phyloP scores from a whole-genome alignment of 805 yeast genomes.

The Komagataella kurtzmanii region DNA sequence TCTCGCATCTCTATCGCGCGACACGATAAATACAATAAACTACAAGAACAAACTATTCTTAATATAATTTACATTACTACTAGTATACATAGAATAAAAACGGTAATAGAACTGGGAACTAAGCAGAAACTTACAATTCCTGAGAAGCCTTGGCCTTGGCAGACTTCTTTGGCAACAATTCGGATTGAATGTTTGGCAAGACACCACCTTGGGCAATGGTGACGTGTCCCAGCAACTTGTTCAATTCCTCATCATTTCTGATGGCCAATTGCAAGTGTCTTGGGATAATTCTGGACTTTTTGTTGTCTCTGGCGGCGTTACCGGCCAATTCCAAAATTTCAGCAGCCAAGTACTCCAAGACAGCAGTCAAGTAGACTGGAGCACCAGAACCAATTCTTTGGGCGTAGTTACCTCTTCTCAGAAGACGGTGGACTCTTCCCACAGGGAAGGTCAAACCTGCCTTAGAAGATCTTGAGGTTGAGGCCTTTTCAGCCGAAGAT shows the following conservation, averaged over 20 bases:
- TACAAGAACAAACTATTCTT: neutral
- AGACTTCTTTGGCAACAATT: constrained; percentile 59
- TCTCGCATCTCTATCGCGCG: neutral
- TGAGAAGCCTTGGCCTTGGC: constrained; percentile 43
- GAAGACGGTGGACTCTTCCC: constrained; percentile 95
- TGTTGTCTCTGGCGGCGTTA: constrained; percentile 97
- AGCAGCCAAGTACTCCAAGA: constrained; percentile 92
- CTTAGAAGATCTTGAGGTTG: constrained; percentile 96
- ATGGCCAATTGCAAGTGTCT: constrained; percentile 95
- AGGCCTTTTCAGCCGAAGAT: constrained; percentile 86
- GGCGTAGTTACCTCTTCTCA: constrained; percentile 96
- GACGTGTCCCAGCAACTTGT: constrained; percentile 83
- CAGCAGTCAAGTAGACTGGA: constrained; percentile 95
- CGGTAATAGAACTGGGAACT: neutral
- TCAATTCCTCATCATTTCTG: constrained; percentile 97
- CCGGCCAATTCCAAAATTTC: constrained; percentile 98
- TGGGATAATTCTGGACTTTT: constrained; percentile 97
- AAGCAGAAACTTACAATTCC: constrained; percentile 29
- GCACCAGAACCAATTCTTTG: constrained; percentile 99
- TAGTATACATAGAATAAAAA: neutral
- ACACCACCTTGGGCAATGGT: constrained; percentile 99
- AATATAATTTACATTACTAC: neutral
- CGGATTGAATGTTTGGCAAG: constrained; percentile 91
- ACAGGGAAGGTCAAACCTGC: constrained; percentile 99
- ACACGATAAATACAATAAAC: neutral